Evolutionary conservation across 257 asterid genomes (phyloP), one percentile per base, ranked within the genome.

Genomic region (Jasminum sambac): DNA sequence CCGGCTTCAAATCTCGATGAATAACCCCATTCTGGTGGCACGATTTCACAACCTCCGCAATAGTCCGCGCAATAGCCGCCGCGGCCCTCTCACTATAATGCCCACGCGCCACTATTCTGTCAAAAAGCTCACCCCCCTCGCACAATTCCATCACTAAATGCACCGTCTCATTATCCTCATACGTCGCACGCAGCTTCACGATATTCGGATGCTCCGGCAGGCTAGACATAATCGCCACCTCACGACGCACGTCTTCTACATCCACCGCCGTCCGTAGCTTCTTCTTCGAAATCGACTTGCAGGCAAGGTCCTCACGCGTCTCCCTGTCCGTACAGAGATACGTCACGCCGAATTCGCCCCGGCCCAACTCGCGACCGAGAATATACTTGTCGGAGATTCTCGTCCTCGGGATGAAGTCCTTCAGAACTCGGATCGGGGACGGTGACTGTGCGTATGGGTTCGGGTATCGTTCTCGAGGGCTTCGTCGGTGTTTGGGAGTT

Each of bases 1-100:
- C 98, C 5, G 98, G 98, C 84, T 90, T 90, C 95, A 93, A 89
- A 74, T 93, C 98, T n/a, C 98, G 84, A 79, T 93, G 97, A 84
- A 91, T 79, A 40, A 91, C 97, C 5, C 97, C 97, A 44, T 89
- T 73, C 55, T 84, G 85, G 75, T 91, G 97, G 40, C 97, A 91
- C 93, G 82, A 84, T 84, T 89, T 75, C 5, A 91, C 91, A 40
- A 93, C 98, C 74, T 90, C 97, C 19, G 95, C 98, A 1, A 89
- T 77, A 42, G 97, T 90, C 80, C 72, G 86, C 0, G 89, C 92
- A 26, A 93, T 85, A 16, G 61, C 75, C 5, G 97, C 96, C 0
- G 98, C 98, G 41, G 95, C 97, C 72, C 97, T 78, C 81, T 93
- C 98, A 80, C 96, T 90, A 80, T 93, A 93, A 72, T 93, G 98